Evolutionary conservation across 2,329 filamentous ascomycete genomes (phyloP), one percentile per base, ranked within the genome.

Genomic region (Bretziella fagacearum): DNA sequence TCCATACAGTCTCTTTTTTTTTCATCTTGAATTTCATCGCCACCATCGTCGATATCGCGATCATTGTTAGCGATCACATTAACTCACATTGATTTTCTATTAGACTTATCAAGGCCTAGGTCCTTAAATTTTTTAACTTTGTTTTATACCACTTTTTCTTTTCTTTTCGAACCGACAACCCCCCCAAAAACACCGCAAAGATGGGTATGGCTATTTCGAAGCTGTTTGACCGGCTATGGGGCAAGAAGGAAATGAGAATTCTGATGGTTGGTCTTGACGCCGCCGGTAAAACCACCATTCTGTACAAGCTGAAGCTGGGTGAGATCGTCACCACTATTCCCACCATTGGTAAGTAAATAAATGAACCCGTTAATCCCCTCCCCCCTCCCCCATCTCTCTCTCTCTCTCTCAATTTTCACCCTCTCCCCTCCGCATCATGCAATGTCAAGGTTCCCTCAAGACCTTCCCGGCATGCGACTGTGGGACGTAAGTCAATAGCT

Each of bases 191-290:
- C 48, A 53, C 54, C 55, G 54, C 53, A 52, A 56, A 55, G 54
- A 98, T 98, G 91, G 91, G 91, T 93, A 77, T 96, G 68, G 79
- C 82, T 64, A 85, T 96, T 71, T 96, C 87, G 61, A 94, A 91
- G 77, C 67, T 96, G 63, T 91, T 96, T 67, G 84, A 93, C 65
- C 79, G 81, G 72, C 77, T 96, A 67, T 94, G 85, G 81, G 86
- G 89, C 63, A 94, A 94, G 82, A 96, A 96, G 81, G 91, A 98
- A 79, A 98, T 98, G 91, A 81, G 91, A 75, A 95, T 98, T 73
- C 69, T 98, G 69, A 98, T 98, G 91, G 87, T 98, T 60, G 91
- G 91, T 77, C 80, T 98, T 61, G 91, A 98, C 68, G 91, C 91
- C 61, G 91, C 91, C 66, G 91, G 91, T 82, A 98, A 98, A 79